Conservation (phyloP, 176 grass and related monocot species). For the Phoenix dactylifera region DNA sequence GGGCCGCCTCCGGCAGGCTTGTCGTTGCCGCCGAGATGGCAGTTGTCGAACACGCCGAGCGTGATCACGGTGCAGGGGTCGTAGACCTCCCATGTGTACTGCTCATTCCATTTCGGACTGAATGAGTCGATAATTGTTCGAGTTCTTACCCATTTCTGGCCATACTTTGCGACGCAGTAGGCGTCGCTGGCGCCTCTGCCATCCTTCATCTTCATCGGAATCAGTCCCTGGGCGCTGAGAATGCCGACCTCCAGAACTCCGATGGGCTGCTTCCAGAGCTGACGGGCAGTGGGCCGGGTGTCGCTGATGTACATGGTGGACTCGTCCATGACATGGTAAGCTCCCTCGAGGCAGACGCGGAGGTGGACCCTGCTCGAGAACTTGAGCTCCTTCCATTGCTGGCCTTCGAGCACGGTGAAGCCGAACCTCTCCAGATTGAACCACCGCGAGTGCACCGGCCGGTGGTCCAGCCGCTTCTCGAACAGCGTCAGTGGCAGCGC, state of each 20-base stretch:
- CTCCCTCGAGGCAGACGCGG: constrained; percentile 66
- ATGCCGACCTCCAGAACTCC: constrained; percentile 72
- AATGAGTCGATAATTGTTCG: constrained; percentile 45
- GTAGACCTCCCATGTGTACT: constrained; percentile 85
- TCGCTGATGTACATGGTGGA: constrained; percentile 66
- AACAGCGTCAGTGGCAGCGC: constrained; percentile 44
- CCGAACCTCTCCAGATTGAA: constrained; percentile 57
- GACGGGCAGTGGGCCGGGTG: constrained; percentile 50
- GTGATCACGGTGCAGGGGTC: constrained; percentile 77
- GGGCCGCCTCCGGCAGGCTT: neutral
- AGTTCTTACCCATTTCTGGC: constrained; percentile 81
- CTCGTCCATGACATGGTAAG: constrained; percentile 81
- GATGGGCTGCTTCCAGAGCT: constrained; percentile 52
- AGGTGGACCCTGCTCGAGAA: constrained; percentile 52
- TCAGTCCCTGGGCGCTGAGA: constrained; percentile 46
- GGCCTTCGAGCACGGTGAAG: constrained; percentile 8
- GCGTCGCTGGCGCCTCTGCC: constrained; percentile 44
- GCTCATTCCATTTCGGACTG: constrained; percentile 72
- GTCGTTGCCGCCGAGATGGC: constrained; percentile 4
- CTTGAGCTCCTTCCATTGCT: constrained; percentile 13
- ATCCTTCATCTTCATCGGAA: constrained; percentile 55
- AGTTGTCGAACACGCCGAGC: constrained; percentile 72
- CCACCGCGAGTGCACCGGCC: constrained; percentile 47
- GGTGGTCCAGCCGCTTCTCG: constrained; percentile 49
- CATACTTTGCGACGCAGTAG: constrained; percentile 83